Base-by-base conservation (phyloP, 179 eudicot species). In the Spergularia azorica region DNA sequence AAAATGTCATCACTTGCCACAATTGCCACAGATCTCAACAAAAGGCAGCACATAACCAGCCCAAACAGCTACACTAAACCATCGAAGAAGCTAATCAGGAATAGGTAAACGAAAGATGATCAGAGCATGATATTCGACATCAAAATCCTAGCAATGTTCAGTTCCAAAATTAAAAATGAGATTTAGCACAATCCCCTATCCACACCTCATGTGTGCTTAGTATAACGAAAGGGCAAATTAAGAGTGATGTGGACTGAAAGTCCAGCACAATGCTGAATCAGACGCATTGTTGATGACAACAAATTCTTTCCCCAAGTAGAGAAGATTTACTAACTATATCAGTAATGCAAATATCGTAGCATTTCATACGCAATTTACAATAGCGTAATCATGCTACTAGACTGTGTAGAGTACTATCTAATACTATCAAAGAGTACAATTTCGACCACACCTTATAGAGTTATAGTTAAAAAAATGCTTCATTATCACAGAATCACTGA, bases 401-500 rank as follows among this genome's bases (percentile, higher is more conserved):
- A 9, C 7, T 9, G 41, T 6, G 54, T 7, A 51, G 70, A 65
- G 1, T 65, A 65, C 70, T 14, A 2, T 38, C 48, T 38, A 13
- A 13, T 38, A 36, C 39, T 36, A 8, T 32, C 46, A 41, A 43
- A 66, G 18, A 66, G 9, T 6, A 39, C 57, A 67, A 18, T 18
- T 43, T n/a, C n/a, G 13, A 43, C 4, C 5, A 52, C 64, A 63
- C 72, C n/a, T n/a, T n/a, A n/a, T n/a, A n/a, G n/a, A n/a, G n/a
- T n/a, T n/a, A n/a, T n/a, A n/a, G n/a, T n/a, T n/a, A n/a, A 41
- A 10, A 46, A 9, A 17, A 65, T 21, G 50, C 51, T 71, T 76
- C 50, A 64, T 57, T 62, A 51, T 70, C 74, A 63, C 71, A 62
- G 38, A n/a, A n/a, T n/a, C n/a, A n/a, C n/a, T n/a, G n/a, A n/a